Conservation (phyloP, 345 rosid genomes). For the Rhodamnia argentea region DNA sequence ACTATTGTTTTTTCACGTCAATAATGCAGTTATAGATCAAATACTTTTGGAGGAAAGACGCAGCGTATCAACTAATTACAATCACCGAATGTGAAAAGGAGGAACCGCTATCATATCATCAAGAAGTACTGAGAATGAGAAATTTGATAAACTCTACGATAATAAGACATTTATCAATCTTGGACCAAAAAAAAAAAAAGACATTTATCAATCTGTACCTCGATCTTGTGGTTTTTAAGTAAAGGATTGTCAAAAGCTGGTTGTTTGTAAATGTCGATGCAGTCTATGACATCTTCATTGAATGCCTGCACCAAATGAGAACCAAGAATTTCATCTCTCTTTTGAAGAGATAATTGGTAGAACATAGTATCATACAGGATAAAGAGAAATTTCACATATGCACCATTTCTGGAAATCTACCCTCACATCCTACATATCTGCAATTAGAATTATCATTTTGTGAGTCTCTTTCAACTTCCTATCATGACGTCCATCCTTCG, state of each 20-base stretch:
- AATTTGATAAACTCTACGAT: background rate
- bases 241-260: background rate
- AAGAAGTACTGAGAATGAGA: background rate
- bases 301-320: background rate
- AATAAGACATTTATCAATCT: background rate
- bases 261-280: background rate
- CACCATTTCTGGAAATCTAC: no score
- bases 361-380: background rate
- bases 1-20: background rate
- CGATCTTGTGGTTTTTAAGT: background rate
- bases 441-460: no score
- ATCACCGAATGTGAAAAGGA: background rate
- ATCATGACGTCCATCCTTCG: no score
- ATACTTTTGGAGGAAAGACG: background rate
- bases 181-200: no score
- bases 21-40: background rate
- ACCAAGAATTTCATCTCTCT: background rate
- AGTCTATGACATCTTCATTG: background rate
- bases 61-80: background rate
- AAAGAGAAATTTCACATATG: background rate
- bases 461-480: no score
- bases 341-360: background rate
- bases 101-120: background rate
- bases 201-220: background rate
- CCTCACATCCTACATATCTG: no score